A percentile compares a stretch with the other conserved stretches of the same genome.
Evolutionary conservation across 2,329 filamentous ascomycete genomes (phyloP).

Genomic region (Colletotrichum salicis): DNA sequence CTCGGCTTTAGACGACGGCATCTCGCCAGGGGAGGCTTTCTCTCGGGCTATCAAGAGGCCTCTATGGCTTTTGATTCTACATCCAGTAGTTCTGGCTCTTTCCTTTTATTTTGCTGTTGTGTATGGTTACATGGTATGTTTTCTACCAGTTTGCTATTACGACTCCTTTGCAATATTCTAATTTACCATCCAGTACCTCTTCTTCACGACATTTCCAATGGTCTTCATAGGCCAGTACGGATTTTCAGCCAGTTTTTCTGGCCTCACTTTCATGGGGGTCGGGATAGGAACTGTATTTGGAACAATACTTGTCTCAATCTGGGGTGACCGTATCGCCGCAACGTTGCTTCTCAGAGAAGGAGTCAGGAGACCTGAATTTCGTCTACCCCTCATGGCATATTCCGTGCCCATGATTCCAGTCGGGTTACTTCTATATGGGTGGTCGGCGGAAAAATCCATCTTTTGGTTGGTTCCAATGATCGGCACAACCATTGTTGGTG

Average conservation of each 20-base stretch:
- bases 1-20: conserved; percentile 22
- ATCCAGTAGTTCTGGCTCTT: conserved; percentile 62
- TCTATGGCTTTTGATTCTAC: conserved; percentile 58
- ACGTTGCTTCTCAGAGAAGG: conserved; percentile 32
- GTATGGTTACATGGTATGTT: conserved; percentile 44
- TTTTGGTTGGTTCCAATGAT: conserved; percentile 70
- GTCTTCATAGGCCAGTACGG: conserved; percentile 49
- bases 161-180: conserved; percentile 37
- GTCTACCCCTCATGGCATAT: conserved; percentile 38
- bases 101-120: conserved; percentile 49
- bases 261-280: conserved; percentile 63
- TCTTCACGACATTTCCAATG: conserved; percentile 53
- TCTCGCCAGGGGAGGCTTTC: conserved; percentile 39
- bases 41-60: conserved; percentile 55
- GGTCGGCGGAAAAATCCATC: conserved; percentile 57
- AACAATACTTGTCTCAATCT: conserved; percentile 42
- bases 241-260: conserved; percentile 41
- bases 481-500: conserved; percentile 59
- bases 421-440: conserved; percentile 41
- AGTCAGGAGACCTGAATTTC: conserved; percentile 36
- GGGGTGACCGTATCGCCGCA: conserved; percentile 27
- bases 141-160: not conserved
- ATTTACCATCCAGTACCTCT: conserved; percentile 48
- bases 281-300: conserved; percentile 43
- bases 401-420: conserved; percentile 41